Percentiles rank a stretch among this genome's conserved stretches.
Evolutionary conservation across 257 asterid species (phyloP).

Genomic region (Coffea canephora): DNA sequence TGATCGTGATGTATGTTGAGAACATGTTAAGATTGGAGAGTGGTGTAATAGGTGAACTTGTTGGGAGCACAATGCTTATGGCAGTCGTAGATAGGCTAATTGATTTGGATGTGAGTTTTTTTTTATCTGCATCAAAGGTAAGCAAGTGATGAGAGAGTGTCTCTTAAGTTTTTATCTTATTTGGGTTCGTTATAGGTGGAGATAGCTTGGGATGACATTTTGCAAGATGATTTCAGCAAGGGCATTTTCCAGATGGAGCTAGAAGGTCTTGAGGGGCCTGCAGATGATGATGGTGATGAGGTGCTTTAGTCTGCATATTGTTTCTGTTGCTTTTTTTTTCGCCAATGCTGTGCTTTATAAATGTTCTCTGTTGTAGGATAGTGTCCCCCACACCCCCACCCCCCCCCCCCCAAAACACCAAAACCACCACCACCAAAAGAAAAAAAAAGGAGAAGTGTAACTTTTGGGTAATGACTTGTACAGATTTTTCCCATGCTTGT

Average conservation of each 20-base stretch:
- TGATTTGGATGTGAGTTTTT: slow-evolving; percentile 84
- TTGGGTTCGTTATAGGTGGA: slow-evolving; percentile 52
- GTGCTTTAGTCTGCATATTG: slow-evolving; percentile 27
- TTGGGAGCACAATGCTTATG: slow-evolving; percentile 65
- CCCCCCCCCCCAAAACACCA: too few species aligned
- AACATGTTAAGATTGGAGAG: slow-evolving; percentile 83
- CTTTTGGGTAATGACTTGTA: too few species aligned
- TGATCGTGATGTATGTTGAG: slow-evolving; percentile 63
- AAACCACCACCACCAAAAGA: too few species aligned
- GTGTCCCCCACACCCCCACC: too few species aligned
- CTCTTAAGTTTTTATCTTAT: slow-evolving; percentile 5
- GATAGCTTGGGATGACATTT: slow-evolving; percentile 74
- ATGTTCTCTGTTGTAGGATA: background rate
- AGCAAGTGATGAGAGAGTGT: background rate
- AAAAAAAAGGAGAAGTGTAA: too few species aligned
- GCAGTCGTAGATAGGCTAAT: slow-evolving; percentile 61
- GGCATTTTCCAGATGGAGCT: slow-evolving; percentile 86
- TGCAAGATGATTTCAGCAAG: slow-evolving; percentile 72
- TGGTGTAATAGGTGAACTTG: slow-evolving; percentile 55
- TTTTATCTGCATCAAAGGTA: background rate
- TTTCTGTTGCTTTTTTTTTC: background rate
- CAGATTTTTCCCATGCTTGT: background rate
- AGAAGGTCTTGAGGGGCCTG: slow-evolving; percentile 66
- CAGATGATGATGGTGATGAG: slow-evolving; percentile 51
- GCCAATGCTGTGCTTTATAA: background rate